Base-by-base conservation (phyloP, 805 yeast genomes). In the Candida quercuum region DNA sequence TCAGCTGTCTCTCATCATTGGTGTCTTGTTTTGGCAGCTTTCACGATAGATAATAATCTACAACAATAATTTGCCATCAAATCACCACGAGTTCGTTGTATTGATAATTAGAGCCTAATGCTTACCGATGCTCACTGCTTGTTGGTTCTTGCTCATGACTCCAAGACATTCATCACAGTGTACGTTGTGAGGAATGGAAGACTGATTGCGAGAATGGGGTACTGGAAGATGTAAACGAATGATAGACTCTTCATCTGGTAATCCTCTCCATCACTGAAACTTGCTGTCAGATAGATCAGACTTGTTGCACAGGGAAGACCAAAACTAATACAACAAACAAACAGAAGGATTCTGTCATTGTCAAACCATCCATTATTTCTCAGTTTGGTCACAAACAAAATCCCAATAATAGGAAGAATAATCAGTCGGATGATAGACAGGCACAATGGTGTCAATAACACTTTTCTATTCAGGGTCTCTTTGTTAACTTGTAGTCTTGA, bases 231-330 rank as follows among this genome's bases (percentile, higher is more conserved):
- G 48, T 86, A 70, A 20, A 74, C 70, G 24, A 85, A 67, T 0
- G 95, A 89, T 37, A 86, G 69, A 54, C 89, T 81, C 56, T 87
- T 94, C 78, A 88, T 78, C 57, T 86, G 69, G 14, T 52, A 41
- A 22, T 68, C 66, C 89, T 79, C 59, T 8, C 34, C 34, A 15
- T 22, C 14, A 15, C 34, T 32, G n/a, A 78, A 84, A 55, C 86
- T 78, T 6, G 95, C 88, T 2, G 96, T 87, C 42, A 88, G 68
- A 57, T 86, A 88, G 26, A 88, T 78, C 49, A 86, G 72, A 0
- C 88, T 73, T 0, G 96, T 88, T 39, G 95, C 94, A 30, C 86
- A 79, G 1, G 97, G 96, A 27, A 86, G 66, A 1, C 85, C 86
- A 57, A 81, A 81, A 30, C 76, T 74, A 28, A 87, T 66, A n/a